Evolutionary conservation across 345 rosid genomes (phyloP), one percentile per base, ranked within the genome.

Genomic region (Acer negundo): DNA sequence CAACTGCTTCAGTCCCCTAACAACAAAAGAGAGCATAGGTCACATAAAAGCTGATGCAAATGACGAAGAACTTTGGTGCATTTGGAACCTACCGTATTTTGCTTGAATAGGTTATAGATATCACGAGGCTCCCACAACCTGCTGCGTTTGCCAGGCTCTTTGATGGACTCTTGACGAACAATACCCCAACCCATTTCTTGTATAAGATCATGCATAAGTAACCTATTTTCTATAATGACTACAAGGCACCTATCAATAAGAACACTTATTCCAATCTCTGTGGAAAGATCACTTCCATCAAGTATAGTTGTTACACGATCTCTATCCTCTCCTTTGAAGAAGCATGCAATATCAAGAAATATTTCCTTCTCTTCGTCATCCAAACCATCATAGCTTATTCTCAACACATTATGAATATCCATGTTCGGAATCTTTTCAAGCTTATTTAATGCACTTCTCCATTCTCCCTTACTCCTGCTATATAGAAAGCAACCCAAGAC

Each of bases 121-220:
- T 76, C 79, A 4, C 23, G 51, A 55, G 56, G 44, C 16, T 53
- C 63, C 79, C 79, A 67, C 44, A 76, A 35, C 20, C 79, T 67
- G 35, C 73, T 67, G 5, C 67, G 58, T 40, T 76, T 68, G 10
- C 73, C 40, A 15, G 55, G 65, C 38, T 76, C 24, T 58, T 76
- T 56, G 24, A 13, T 72, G 64, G 66, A 77, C 67, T 77, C 68
- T 15, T 53, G 65, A 44, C 19, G 24, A 10, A 67, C 78, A 75
- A 75, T 75, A 20, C 6, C 10, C 11, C 19, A 7, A 22, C 77
- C 77, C 77, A 74, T 74, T n/a, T 40, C 9, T 62, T 62, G 69
- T 8, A 62, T 28, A 28, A 74, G 44, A 44, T 74, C 77, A 74
- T 74, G 77, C 69, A 74, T 74, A 10, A 16, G 4, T 20, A 74